These are phyloP conservation scores for Leccinum pallidistipes DNA, from an alignment of 1,284 basidiomycete species.

Conservation along the genomic window DNA sequence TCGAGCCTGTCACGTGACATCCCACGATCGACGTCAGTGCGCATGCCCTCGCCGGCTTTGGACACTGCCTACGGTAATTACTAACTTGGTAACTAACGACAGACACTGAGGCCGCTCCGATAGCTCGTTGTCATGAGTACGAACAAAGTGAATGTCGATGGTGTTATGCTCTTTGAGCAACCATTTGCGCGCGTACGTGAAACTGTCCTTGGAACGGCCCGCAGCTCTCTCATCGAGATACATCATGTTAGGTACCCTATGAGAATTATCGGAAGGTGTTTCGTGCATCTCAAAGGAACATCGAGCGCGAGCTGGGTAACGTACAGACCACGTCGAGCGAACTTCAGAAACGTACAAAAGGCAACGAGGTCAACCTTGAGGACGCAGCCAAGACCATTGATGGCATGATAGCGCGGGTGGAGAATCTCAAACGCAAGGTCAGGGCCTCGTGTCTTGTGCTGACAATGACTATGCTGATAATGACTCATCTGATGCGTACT, in stretches of 20 bases:
- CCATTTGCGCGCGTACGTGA: conserved; percentile 72
- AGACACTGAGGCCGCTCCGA: conserved; percentile 9
- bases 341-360: conserved; percentile 45
- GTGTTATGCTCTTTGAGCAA: conserved; percentile 85
- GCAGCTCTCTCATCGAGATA: conserved; percentile 12
- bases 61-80: background rate
- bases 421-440: conserved; percentile 82
- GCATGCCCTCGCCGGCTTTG: background rate
- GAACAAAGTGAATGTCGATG: conserved; percentile 66
- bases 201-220: conserved; percentile 5
- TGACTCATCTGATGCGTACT: conserved; percentile 17
- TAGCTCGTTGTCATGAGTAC: conserved; percentile 37
- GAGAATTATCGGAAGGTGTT: conserved; percentile 87
- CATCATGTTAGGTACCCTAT: conserved; percentile 66
- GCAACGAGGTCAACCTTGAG: conserved; percentile 41
- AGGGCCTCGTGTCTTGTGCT: conserved; percentile 23
- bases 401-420: conserved; percentile 71
- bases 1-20: conserved; percentile 26
- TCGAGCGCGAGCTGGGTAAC: conserved; percentile 74
- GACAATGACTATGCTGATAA: conserved; percentile 6
- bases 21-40: conserved; percentile 23
- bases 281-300: conserved; percentile 73
- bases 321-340: conserved; percentile 59
- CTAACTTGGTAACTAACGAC: conserved; percentile 7
- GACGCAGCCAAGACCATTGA: conserved; percentile 69